Conservation (phyloP, 495 filamentous ascomycete genomes). For the Chaetomium fimeti region DNA sequence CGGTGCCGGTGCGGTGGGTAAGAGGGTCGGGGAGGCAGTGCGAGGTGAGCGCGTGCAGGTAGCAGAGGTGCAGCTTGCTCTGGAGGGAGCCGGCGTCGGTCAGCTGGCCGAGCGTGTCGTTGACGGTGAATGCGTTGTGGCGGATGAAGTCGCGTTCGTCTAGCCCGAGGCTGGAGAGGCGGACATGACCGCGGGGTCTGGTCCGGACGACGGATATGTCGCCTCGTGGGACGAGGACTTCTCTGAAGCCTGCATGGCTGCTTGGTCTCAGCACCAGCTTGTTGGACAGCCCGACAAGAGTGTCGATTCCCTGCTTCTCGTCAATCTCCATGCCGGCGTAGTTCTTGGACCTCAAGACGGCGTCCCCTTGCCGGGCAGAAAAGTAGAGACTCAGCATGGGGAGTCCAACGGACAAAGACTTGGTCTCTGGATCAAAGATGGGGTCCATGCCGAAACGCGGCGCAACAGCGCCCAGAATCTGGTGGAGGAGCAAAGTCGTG, state of each 20-base stretch:
- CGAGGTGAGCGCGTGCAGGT: constrained; percentile 63
- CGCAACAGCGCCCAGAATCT: constrained; percentile 17
- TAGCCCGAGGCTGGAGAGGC: constrained; percentile 38
- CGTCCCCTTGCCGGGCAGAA: constrained; percentile 1
- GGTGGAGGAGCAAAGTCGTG: neutral
- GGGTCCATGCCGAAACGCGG: constrained; percentile 9
- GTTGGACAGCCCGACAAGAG: constrained; percentile 53
- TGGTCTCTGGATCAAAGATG: constrained; percentile 8
- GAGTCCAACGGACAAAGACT: constrained; percentile 10
- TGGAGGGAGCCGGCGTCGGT: constrained; percentile 52
- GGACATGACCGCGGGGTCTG: constrained; percentile 33
- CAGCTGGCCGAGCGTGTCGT: constrained; percentile 50
- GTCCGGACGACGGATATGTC: no score
- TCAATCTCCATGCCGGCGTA: constrained; percentile 53
- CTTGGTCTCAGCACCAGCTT: constrained; percentile 50
- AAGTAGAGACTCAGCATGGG: constrained; percentile 22
- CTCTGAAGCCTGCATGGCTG: constrained; percentile 24
- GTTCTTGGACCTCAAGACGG: constrained; percentile 21
- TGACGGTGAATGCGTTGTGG: constrained; percentile 45
- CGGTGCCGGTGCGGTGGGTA: constrained; percentile 59
- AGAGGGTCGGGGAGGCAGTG: constrained; percentile 57
- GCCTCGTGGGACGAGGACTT: constrained; percentile 52
- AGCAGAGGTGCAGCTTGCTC: constrained; percentile 54
- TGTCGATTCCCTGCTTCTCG: constrained; percentile 48
- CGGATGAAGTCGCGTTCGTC: constrained; percentile 23